Conservation (phyloP, 306 rosid species). For the Fragaria vesca region DNA sequence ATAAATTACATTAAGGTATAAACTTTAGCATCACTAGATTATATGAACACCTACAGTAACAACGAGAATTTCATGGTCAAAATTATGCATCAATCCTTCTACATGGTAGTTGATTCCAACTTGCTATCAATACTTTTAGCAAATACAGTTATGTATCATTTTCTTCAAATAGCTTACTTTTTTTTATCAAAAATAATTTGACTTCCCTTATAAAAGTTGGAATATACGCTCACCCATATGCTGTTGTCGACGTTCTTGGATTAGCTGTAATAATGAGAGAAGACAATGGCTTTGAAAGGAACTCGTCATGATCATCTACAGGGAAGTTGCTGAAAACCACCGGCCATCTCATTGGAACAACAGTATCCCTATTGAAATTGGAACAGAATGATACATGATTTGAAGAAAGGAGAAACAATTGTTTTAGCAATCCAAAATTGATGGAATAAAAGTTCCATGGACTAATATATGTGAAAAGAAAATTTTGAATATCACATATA, state of each 20-base stretch:
- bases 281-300: conserved; percentile 19
- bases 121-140: not conserved
- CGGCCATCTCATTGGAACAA: conserved; percentile 42
- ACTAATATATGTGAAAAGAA: not conserved
- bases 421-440: not conserved
- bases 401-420: not conserved
- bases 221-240: conserved; percentile 21
- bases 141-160: not conserved
- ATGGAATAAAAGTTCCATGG: not conserved
- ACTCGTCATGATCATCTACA: not conserved
- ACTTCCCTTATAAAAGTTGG: not conserved
- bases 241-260: conserved; percentile 7
- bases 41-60: not conserved
- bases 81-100: not conserved
- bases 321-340: not conserved
- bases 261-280: conserved; percentile 19
- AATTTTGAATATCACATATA: not conserved
- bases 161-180: not conserved
- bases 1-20: not conserved
- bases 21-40: not conserved
- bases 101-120: not conserved
- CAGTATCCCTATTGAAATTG: conserved; percentile 18
- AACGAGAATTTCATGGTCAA: not conserved
- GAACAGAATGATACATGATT: not conserved
- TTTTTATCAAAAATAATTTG: not conserved